These are phyloP conservation scores for Vigna trinervia DNA, from an alignment of 306 rosid species.

Conservation along the genomic window DNA sequence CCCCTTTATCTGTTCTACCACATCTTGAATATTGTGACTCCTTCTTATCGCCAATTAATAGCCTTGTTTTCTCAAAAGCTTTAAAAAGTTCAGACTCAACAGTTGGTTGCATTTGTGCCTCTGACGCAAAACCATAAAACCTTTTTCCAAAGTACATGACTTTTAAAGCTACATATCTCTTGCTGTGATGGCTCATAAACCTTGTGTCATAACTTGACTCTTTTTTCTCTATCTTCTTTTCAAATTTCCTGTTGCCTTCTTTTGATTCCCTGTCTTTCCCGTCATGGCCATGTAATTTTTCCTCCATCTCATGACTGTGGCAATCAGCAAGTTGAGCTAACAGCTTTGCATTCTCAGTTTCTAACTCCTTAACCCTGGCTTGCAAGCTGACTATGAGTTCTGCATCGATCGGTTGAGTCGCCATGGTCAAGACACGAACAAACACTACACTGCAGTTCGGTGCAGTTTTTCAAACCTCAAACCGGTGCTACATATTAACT, in stretches of 20 bases:
- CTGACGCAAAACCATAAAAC: slow-evolving; percentile 94
- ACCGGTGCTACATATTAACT: too few relatives aligned
- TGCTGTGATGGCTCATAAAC: slow-evolving; percentile 57
- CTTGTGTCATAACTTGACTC: slow-evolving; percentile 54
- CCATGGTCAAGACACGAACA: slow-evolving; percentile 42
- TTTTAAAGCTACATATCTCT: slow-evolving; percentile 88
- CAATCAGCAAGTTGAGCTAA: slow-evolving; percentile 65
- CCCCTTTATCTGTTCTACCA: slow-evolving; percentile 98
- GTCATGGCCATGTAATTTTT: slow-evolving; percentile 33
- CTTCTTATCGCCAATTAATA: slow-evolving; percentile 81
- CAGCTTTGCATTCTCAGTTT: slow-evolving; percentile 68
- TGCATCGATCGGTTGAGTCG: slow-evolving; percentile 46
- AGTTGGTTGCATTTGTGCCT: slow-evolving; percentile 91
- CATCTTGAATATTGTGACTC: slow-evolving; percentile 91
- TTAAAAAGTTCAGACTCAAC: slow-evolving; percentile 90
- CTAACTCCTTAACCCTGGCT: slow-evolving; percentile 75
- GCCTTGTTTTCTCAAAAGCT: slow-evolving; percentile 79
- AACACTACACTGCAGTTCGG: background rate
- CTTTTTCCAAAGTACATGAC: slow-evolving; percentile 90
- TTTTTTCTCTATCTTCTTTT: slow-evolving; percentile 52
- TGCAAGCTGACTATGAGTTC: slow-evolving; percentile 53
- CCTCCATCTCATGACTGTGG: slow-evolving; percentile 56
- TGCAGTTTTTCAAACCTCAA: slow-evolving; percentile 2
- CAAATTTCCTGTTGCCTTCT: slow-evolving; percentile 42
- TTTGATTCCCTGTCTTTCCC: slow-evolving; percentile 44